These are phyloP conservation scores for Beta corolliflora DNA, from an alignment of 179 eudicot species.

Conservation along the genomic window DNA sequence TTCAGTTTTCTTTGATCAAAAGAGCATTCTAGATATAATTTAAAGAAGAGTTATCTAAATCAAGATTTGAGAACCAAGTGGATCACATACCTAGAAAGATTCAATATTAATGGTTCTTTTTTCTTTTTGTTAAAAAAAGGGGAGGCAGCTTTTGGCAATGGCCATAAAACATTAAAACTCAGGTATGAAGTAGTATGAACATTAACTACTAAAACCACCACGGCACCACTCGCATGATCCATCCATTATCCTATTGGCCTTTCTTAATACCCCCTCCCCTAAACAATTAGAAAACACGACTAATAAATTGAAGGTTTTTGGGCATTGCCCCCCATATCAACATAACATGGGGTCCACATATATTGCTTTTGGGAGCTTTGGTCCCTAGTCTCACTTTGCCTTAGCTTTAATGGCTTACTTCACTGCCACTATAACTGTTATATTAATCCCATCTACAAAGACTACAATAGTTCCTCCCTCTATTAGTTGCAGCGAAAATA, in stretches of 20 bases:
- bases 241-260: neutral
- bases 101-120: neutral
- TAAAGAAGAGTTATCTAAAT: neutral
- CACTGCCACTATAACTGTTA: neutral
- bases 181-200: neutral
- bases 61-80: neutral
- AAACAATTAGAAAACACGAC: constrained; percentile 12
- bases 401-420: neutral
- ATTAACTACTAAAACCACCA: constrained; percentile 32
- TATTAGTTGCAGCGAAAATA: no score
- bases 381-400: constrained; percentile 31
- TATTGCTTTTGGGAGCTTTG: constrained; percentile 15
- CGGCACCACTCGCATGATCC: constrained; percentile 10
- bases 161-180: no score
- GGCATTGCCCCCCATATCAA: constrained; percentile 32
- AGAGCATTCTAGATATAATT: neutral
- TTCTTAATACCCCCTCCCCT: neutral
- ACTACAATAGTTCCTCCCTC: no score
- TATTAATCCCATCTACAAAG: neutral
- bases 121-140: neutral
- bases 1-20: neutral
- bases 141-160: constrained; percentile 17
- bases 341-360: constrained; percentile 27
- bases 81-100: neutral
- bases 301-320: constrained; percentile 16